phyloP scores from a whole-genome alignment of 2,329 filamentous ascomycete species.

The Bimuria novae-zelandiae region DNA sequence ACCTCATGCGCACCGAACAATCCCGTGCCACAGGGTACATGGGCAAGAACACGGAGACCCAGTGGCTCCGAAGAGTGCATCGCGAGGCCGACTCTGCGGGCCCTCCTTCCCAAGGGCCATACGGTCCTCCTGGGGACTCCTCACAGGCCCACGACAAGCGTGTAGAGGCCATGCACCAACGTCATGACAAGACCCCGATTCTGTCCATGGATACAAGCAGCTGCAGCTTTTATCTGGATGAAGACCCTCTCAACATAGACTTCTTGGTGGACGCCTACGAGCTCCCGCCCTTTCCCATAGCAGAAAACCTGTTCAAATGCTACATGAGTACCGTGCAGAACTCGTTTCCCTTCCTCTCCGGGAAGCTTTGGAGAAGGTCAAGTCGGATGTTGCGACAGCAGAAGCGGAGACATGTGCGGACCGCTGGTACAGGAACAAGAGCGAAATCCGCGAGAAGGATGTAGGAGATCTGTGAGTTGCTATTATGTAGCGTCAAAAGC shows the following conservation, averaged over 20 bases:
- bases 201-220: constrained; percentile 21
- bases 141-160: constrained; percentile 17
- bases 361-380: background rate
- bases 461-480: background rate
- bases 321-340: constrained; percentile 36
- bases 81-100: constrained; percentile 10
- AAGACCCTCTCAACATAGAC: constrained; percentile 11
- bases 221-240: constrained; percentile 32
- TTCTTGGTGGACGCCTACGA: constrained; percentile 24
- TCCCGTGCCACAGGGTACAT: constrained; percentile 33
- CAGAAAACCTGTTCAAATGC: constrained; percentile 29
- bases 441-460: background rate
- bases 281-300: constrained; percentile 32
- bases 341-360: constrained; percentile 29
- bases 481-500: too few species aligned
- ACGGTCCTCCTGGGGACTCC: constrained; percentile 24
- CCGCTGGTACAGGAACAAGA: background rate
- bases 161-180: constrained; percentile 14
- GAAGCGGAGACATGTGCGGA: background rate
- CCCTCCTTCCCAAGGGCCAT: constrained; percentile 10
- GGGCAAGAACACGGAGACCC: constrained; percentile 29
- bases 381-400: background rate
- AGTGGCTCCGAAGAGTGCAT: constrained; percentile 28
- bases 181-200: constrained; percentile 15
- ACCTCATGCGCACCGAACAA: constrained; percentile 25